These are phyloP conservation scores for Trametes pubescens DNA, from an alignment of 1,284 basidiomycete genomes.

Conservation along the genomic window DNA sequence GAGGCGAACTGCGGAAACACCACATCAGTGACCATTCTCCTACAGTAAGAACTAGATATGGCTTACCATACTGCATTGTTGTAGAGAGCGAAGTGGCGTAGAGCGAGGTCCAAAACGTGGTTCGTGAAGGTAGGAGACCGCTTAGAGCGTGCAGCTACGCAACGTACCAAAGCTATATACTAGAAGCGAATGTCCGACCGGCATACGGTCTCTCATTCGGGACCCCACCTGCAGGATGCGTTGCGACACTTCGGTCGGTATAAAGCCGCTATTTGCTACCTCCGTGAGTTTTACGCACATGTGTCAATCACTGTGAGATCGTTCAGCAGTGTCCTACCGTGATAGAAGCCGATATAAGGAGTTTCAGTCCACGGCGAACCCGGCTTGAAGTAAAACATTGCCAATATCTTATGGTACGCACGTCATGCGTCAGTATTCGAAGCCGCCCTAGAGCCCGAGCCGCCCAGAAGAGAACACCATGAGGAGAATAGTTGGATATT, in stretches of 20 bases:
- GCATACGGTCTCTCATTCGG: neutral
- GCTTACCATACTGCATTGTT: neutral
- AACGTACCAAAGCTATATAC: neutral
- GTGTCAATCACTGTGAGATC: too few relatives aligned
- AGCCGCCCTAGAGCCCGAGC: too few relatives aligned
- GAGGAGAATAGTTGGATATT: too few relatives aligned
- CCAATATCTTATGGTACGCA: too few relatives aligned
- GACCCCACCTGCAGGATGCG: neutral
- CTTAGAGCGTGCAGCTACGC: neutral
- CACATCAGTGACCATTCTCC: neutral
- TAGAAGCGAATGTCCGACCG: neutral
- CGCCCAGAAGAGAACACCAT: too few relatives aligned
- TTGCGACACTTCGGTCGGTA: neutral
- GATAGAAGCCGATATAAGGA: too few relatives aligned
- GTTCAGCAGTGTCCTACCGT: too few relatives aligned
- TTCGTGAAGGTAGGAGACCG: neutral
- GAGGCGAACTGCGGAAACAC: slow-evolving; percentile 45
- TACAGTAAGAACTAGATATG: neutral
- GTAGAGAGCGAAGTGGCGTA: too few relatives aligned
- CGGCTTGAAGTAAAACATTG: too few relatives aligned
- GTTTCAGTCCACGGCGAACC: too few relatives aligned
- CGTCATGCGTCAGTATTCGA: too few relatives aligned
- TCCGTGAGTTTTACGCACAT: neutral
- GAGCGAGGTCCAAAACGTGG: too few relatives aligned
- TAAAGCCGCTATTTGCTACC: neutral